Evolutionary conservation across 139 green algal genomes (phyloP).

Genomic region (Mesostigma viride): DNA sequence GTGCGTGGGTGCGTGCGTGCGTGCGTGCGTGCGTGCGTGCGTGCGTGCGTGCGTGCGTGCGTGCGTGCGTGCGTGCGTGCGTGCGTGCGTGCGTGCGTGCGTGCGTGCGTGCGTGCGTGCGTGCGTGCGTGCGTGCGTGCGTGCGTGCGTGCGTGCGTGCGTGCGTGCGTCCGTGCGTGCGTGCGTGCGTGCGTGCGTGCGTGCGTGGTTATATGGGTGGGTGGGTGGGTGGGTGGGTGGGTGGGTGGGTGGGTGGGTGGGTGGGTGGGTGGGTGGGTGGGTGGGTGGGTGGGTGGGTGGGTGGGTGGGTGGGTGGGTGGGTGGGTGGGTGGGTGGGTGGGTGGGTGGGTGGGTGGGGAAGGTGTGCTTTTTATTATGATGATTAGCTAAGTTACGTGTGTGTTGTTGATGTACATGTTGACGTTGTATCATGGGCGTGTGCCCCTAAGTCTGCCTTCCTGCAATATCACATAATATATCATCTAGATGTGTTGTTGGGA

Average conservation of each 20-base stretch:
- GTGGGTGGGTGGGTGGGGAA: no score
- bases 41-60: conserved; percentile 9
- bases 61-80: background rate
- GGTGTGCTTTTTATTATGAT: no score
- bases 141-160: background rate
- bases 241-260: background rate
- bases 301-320: background rate
- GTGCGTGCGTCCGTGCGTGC: background rate
- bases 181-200: background rate
- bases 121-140: conserved; percentile 11
- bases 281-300: background rate
- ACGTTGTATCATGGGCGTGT: no score
- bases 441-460: no score
- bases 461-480: no score
- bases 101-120: no score
- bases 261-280: background rate
- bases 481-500: no score
- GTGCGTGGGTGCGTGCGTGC: background rate
- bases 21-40: no score
- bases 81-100: background rate
- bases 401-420: no score
- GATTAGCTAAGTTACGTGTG: no score
- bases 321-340: background rate
- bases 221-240: background rate
- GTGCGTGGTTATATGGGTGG: no score